phyloP scores from a whole-genome alignment of 495 filamentous ascomycete species.

The Oleoguttula mirabilis region DNA sequence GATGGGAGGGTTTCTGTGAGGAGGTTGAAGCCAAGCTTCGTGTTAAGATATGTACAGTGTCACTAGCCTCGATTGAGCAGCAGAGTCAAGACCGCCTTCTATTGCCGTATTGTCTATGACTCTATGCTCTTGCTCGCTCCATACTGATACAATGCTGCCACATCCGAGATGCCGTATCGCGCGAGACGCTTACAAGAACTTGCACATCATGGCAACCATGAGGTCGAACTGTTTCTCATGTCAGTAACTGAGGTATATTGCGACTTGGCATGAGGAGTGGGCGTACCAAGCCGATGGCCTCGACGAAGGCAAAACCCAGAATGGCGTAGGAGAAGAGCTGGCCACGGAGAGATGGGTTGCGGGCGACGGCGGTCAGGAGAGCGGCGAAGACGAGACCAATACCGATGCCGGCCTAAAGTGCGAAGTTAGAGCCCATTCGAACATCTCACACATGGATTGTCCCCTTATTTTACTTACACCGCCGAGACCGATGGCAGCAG shows the following conservation, averaged over 20 bases:
- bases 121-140: neutral
- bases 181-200: conserved; percentile 12
- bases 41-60: too few species aligned
- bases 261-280: too few species aligned
- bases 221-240: conserved; percentile 9
- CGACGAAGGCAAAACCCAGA: conserved; percentile 87
- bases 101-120: neutral
- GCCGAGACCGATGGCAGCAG: conserved; percentile 76
- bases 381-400: conserved; percentile 88
- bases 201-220: conserved; percentile 23
- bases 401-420: conserved; percentile 30
- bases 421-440: too few species aligned
- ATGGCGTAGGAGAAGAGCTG: conserved; percentile 91
- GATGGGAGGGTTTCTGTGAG: too few species aligned
- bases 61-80: too few species aligned
- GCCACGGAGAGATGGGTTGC: conserved; percentile 80
- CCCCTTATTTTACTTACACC: conserved; percentile 36
- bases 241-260: conserved; percentile 2
- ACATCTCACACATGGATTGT: neutral
- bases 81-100: too few species aligned
- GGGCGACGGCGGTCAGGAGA: conserved; percentile 70
- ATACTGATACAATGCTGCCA: conserved; percentile 3
- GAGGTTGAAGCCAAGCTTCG: too few species aligned
- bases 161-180: too few species aligned
- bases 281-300: conserved; percentile 65